phyloP scores from a whole-genome alignment of 2,329 filamentous ascomycete genomes.

The Cladobotryum protrusum region DNA sequence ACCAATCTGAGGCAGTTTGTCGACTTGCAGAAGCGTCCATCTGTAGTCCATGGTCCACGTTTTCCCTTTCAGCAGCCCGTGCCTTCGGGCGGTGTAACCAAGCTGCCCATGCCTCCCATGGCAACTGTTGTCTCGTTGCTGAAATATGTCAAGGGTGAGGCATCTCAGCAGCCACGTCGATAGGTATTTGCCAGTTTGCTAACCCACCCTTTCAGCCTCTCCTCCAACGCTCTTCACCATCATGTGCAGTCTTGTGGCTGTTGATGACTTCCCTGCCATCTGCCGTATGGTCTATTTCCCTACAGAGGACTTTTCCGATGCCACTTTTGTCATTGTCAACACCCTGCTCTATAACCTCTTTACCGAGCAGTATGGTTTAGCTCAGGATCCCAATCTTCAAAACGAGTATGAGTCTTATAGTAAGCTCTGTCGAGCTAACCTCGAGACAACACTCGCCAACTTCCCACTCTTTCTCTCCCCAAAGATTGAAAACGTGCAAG shows the following conservation, averaged over 20 bases:
- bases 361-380: constrained; percentile 37
- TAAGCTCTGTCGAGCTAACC: constrained; percentile 39
- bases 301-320: constrained; percentile 44
- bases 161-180: background rate
- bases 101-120: constrained; percentile 50
- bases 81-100: constrained; percentile 40
- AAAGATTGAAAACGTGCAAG: constrained; percentile 49
- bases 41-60: constrained; percentile 35
- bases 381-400: constrained; percentile 24
- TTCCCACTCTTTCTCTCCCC: constrained; percentile 52
- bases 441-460: constrained; percentile 45
- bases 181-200: background rate
- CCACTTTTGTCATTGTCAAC: constrained; percentile 46
- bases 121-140: constrained; percentile 43
- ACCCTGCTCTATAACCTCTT: constrained; percentile 45
- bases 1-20: constrained; percentile 47
- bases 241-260: constrained; percentile 42
- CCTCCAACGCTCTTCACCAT: constrained; percentile 45
- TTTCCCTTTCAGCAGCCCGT: constrained; percentile 41
- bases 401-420: constrained; percentile 34
- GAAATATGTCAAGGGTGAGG: constrained; percentile 41
- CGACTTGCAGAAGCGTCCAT: constrained; percentile 40
- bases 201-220: constrained; percentile 26
- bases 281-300: constrained; percentile 47
- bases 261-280: constrained; percentile 43